Conservation (phyloP, 2,329 filamentous ascomycete species). For the Penicillium sp. region DNA sequence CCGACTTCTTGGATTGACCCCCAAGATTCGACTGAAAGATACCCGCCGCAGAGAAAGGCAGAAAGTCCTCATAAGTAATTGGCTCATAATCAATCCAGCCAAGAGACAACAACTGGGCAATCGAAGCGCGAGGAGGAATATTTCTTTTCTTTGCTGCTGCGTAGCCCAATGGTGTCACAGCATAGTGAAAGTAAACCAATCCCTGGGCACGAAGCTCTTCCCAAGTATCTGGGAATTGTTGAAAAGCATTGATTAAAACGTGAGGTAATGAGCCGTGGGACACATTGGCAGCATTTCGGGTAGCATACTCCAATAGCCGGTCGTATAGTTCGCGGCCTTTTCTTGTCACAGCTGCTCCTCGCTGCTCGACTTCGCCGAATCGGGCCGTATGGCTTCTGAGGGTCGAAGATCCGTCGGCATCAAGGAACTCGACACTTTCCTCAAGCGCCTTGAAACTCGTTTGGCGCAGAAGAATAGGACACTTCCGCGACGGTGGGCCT, state of each 20-base stretch:
- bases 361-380: conserved; percentile 52
- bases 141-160: too few species aligned
- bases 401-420: conserved; percentile 12
- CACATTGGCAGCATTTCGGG: conserved; percentile 8
- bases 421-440: conserved; percentile 43
- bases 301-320: conserved; percentile 32
- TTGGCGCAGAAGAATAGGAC: conserved; percentile 48
- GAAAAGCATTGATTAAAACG: conserved; percentile 29
- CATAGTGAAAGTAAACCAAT: conserved; percentile 41
- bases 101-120: conserved; percentile 32
- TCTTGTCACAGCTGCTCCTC: conserved; percentile 47
- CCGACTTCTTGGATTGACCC: conserved; percentile 17
- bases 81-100: conserved; percentile 37
- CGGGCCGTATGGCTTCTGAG: conserved; percentile 46
- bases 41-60: conserved; percentile 50
- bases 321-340: conserved; percentile 47
- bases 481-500: conserved; percentile 44
- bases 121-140: too few species aligned
- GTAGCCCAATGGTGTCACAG: neutral
- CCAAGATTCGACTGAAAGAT: conserved; percentile 47
- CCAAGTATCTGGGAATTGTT: conserved; percentile 42
- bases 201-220: conserved; percentile 31
- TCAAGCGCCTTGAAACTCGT: conserved; percentile 51
- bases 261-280: conserved; percentile 11
- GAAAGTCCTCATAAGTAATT: conserved; percentile 52